Evolutionary conservation across 2,329 filamentous ascomycete species (phyloP).

Genomic region (Ceratocystis variospora): DNA sequence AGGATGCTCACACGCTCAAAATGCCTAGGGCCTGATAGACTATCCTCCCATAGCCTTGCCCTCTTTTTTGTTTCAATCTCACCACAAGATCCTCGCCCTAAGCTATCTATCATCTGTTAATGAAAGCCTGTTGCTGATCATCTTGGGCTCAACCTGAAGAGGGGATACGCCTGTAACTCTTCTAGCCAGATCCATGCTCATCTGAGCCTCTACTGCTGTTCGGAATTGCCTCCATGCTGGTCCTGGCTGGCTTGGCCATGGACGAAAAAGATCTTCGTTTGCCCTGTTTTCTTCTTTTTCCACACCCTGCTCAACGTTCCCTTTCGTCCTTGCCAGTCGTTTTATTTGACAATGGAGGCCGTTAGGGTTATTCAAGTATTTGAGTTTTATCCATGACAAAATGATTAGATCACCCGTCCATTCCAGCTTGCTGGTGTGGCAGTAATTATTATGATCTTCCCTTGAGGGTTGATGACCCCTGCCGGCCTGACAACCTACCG

Average conservation of each 20-base stretch:
- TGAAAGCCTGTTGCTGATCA: background rate
- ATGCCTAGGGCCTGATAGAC: background rate
- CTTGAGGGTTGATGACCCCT: background rate
- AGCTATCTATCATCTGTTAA: background rate
- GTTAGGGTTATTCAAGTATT: constrained; percentile 2
- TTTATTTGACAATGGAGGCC: background rate
- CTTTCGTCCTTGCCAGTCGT: background rate
- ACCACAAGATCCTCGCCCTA: background rate
- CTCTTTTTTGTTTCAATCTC: background rate
- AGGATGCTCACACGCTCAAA: background rate
- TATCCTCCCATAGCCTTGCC: background rate
- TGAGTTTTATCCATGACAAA: constrained; percentile 4
- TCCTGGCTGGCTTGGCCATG: background rate
- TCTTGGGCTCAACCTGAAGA: background rate
- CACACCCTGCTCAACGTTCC: background rate
- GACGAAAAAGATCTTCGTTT: background rate
- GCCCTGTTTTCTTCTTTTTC: background rate
- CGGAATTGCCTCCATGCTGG: constrained; percentile 3
- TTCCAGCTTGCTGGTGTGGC: constrained; percentile 2
- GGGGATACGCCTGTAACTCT: background rate
- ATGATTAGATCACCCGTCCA: background rate
- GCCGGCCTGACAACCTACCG: background rate
- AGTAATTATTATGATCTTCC: background rate
- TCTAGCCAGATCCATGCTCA: background rate
- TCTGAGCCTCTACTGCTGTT: background rate